These are phyloP conservation scores for Mucuna pruriens DNA, from an alignment of 306 rosid genomes.

Conservation along the genomic window DNA sequence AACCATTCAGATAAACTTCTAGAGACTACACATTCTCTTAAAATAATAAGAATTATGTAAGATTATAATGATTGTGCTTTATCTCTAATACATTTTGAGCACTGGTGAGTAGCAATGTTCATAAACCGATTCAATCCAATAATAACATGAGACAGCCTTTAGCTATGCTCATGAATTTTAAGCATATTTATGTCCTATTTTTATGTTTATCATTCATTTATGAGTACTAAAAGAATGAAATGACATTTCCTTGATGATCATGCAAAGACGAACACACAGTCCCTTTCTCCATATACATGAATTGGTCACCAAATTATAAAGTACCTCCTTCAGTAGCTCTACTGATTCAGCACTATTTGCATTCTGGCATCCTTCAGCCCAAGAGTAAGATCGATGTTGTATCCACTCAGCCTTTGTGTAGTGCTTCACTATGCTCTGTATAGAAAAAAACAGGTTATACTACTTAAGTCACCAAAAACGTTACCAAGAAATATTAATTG, in stretches of 20 bases:
- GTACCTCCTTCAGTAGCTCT: constrained; percentile 84
- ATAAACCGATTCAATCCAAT: neutral
- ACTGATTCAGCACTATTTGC: constrained; percentile 72
- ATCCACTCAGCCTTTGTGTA: constrained; percentile 70
- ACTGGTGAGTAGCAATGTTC: neutral
- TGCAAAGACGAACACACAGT: constrained; percentile 9
- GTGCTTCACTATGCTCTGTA: constrained; percentile 66
- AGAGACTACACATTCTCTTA: neutral
- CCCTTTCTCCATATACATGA: neutral
- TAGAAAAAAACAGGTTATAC: constrained; percentile 13
- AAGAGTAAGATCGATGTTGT: constrained; percentile 54
- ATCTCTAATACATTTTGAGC: neutral
- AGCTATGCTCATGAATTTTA: neutral
- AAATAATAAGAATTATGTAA: neutral
- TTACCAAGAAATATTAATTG: neutral
- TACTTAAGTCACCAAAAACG: constrained; percentile 32
- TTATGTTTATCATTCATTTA: neutral
- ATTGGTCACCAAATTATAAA: constrained; percentile 29
- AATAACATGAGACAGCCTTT: neutral
- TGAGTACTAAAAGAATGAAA: neutral
- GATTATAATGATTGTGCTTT: neutral
- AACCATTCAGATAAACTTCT: neutral
- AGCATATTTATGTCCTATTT: neutral
- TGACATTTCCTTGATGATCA: constrained; percentile 14
- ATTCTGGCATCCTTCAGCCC: constrained; percentile 68